Conservation (phyloP, 495 filamentous ascomycete genomes). For the Thermochaetoides thermophila region DNA sequence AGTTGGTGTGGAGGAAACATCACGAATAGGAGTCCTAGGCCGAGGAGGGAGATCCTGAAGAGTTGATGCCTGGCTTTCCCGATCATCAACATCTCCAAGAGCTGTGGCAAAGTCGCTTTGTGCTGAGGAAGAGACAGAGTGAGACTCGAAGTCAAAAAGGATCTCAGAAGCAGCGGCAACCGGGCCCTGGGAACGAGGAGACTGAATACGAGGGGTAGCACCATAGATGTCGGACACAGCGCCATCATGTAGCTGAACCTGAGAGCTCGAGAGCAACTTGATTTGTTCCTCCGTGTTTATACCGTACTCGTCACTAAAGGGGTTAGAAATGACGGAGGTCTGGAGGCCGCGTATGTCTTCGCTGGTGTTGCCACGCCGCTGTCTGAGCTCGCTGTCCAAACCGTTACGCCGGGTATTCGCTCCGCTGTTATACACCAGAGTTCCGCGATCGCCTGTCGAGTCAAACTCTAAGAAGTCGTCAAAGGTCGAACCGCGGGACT, state of each 20-base stretch:
- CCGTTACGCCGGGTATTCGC: slow-evolving; percentile 18
- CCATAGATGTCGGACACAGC: slow-evolving; percentile 36
- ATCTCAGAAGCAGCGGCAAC: slow-evolving; percentile 7
- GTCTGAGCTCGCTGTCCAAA: slow-evolving; percentile 26
- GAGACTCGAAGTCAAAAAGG: slow-evolving; percentile 20
- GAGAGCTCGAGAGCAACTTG: slow-evolving; percentile 21
- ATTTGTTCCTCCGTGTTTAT: slow-evolving; percentile 32
- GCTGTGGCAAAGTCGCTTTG: slow-evolving; percentile 7
- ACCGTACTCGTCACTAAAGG: slow-evolving; percentile 43
- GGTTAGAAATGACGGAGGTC: slow-evolving; percentile 40
- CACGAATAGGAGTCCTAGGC: not conserved
- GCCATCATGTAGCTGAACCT: slow-evolving; percentile 26
- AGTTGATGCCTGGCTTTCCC: not conserved
- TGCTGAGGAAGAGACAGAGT: slow-evolving; percentile 2
- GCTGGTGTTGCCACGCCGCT: slow-evolving; percentile 26
- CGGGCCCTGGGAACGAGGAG: slow-evolving; percentile 6
- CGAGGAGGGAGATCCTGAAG: not conserved
- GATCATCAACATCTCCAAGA: not conserved
- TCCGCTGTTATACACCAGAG: slow-evolving; percentile 38
- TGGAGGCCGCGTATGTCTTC: slow-evolving; percentile 36
- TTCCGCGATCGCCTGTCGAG: slow-evolving; percentile 26
- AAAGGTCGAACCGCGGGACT: slow-evolving; percentile 26
- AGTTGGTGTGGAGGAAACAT: not conserved
- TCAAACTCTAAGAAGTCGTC: slow-evolving; percentile 40
- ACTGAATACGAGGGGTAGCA: slow-evolving; percentile 23